Evolutionary conservation across 192 early-diverging fungal genomes (phyloP), one percentile per base, ranked within the genome.

Genomic region (Umbelopsis ramanniana): DNA sequence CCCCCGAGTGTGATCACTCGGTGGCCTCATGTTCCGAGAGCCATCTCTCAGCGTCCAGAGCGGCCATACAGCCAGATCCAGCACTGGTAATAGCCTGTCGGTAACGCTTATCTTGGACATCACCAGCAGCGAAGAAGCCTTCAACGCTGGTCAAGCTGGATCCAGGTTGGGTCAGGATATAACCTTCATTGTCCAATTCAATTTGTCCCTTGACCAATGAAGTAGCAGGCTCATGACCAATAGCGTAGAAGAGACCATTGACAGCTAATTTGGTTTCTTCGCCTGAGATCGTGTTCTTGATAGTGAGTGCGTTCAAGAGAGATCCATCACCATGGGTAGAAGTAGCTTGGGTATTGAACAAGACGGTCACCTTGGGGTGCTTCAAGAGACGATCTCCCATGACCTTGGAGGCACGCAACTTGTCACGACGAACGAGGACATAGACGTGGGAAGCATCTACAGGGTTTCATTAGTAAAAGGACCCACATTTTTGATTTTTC

Each of bases 71-170:
- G 57, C 97, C 97, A 37, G 92, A 92, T 46, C 97, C 95, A 52
- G 97, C 97, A 55, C 93, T 94, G 29, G 97, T 99, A 70, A 99
- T 88, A 21, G 98, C 98, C 81, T 99, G 97, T 74, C 97, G 93
- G 84, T 99, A 99, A 23, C 81, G 89, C 79, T 91, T 92, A 80
- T 99, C 98, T 76, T 97, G 94, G 66, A 99, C 96, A 88, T 99
- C 98, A 73, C 98, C 97, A 29, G 93, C 93, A 67, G 97, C 97
- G 88, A 97, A 99, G 47, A 99, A 92, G 69, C 97, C 97, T 72
- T 87, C 86, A 46, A 99, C 74, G 75, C 86, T 96, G 68, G 97
- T 99, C 67, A 86, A 80, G 40, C 94, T 87, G 35, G 91, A 88
- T 38, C 92, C 93, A 29, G 93, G 92, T 55, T 86, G 83, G 43